Base-by-base conservation (phyloP, 352 stramenopile species). In the Pythium aristosporum region DNA sequence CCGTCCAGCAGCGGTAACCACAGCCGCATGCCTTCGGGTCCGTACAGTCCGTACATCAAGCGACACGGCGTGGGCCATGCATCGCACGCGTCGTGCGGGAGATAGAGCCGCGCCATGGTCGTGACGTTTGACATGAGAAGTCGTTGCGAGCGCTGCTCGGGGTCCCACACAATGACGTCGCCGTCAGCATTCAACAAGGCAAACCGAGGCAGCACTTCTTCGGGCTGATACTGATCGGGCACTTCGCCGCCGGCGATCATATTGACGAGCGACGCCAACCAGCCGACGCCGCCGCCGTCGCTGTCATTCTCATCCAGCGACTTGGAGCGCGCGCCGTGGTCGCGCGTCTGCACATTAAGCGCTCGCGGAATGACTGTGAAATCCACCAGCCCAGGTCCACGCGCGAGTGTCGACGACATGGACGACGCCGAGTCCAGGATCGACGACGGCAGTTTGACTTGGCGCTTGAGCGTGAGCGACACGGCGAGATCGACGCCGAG, bases 1-100 rank as follows among this genome's bases (percentile, higher is more conserved):
- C 84, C 82, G 47, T 95, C 86, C 4, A 95, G 61, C 44, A 92
- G 61, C 6, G 86, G 86, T 28, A 92, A 75, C 84, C 84, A 95
- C 8, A 91, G 48, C 23, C 77, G 74, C 77, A 92, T 89, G 28
- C 86, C 86, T 16, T 91, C 72, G 0, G 79, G 77, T 0, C 86
- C 84, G 32, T 95, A 93, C 9, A 95, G 63, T 9, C 84, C 84
- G 49, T 81, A 82, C 53, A 93, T 76, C 4, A 91, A 66, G 2
- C 77, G 76, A 21, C 80, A 92, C 3, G 80, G 73, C 37, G 76
- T 76, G 43, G 87, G 82, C 82, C 84, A 92, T 9, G 71, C 62
- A 13, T 67, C 46, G 52, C 77, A 85, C 2, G 71, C 73, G 23
- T 73, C 53, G 1, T 74, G 42, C 0, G 67, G 74, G 20, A 90